Percentiles rank a stretch among this genome's conserved stretches.
Conservation (phyloP, 2,329 filamentous ascomycete genomes). For the Talaromyces islandicus region DNA sequence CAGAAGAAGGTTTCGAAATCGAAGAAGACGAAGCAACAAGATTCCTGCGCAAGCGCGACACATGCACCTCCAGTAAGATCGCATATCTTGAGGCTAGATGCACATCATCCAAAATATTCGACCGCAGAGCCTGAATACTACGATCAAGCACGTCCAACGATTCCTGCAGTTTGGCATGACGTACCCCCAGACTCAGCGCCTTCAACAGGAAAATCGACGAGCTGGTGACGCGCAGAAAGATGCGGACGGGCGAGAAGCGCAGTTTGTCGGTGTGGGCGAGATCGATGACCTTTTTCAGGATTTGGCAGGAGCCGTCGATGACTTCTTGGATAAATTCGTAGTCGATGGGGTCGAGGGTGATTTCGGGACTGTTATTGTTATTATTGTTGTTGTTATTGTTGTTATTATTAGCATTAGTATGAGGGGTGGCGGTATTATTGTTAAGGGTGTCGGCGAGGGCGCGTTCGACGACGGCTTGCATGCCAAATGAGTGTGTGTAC, state of each 20-base stretch:
- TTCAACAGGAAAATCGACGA: slow-evolving; percentile 52
- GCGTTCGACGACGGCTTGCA: slow-evolving; percentile 54
- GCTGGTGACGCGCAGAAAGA: slow-evolving; percentile 50
- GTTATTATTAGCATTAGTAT: background rate
- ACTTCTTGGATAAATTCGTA: slow-evolving; percentile 53
- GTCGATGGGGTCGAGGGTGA: slow-evolving; percentile 40
- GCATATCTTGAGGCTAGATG: slow-evolving; percentile 48
- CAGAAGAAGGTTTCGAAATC: background rate
- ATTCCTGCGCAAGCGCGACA: slow-evolving; percentile 35
- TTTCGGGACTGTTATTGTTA: slow-evolving; percentile 7
- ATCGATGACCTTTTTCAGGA: slow-evolving; percentile 45
- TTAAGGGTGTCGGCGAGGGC: slow-evolving; percentile 30
- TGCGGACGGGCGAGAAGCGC: slow-evolving; percentile 49
- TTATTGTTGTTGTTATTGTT: background rate
- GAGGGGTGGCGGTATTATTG: slow-evolving; percentile 13
- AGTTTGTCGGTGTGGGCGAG: slow-evolving; percentile 42
- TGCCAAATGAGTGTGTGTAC: slow-evolving; percentile 43
- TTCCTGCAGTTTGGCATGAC: slow-evolving; percentile 44
- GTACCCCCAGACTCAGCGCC: slow-evolving; percentile 45
- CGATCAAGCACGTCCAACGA: slow-evolving; percentile 44
- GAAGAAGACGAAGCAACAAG: slow-evolving; percentile 22
- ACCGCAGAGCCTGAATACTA: slow-evolving; percentile 44
- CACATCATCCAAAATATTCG: slow-evolving; percentile 47
- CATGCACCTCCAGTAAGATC: slow-evolving; percentile 42
- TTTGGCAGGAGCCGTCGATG: slow-evolving; percentile 48